Evolutionary conservation across 768 basidiomycete genomes (phyloP).

Genomic region (Lentinula edodes): DNA sequence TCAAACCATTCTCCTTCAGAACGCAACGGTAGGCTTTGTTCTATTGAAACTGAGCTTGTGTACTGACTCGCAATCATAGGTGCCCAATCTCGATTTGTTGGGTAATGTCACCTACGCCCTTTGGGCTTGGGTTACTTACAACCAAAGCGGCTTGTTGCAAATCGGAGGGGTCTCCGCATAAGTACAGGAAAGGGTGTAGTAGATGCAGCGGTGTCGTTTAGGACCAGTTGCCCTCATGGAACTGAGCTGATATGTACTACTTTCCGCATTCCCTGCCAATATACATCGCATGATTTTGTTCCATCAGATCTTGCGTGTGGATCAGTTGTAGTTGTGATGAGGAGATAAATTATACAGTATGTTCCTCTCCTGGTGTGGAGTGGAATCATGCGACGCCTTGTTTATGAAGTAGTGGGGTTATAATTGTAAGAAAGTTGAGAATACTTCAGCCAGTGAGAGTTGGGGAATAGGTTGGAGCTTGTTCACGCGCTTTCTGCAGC

Average conservation of each 20-base stretch:
- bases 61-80: background rate
- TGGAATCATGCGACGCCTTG: background rate
- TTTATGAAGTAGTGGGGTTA: background rate
- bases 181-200: too few species aligned
- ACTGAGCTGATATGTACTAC: background rate
- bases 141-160: background rate
- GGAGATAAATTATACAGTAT: too few species aligned
- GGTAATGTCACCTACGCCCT: background rate
- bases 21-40: background rate
- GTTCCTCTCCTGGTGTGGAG: too few species aligned
- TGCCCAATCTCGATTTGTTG: background rate
- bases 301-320: too few species aligned
- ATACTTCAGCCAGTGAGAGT: too few species aligned
- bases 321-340: too few species aligned
- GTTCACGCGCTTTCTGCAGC: background rate
- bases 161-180: background rate
- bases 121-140: slow-evolving; percentile 2
- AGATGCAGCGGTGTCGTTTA: background rate
- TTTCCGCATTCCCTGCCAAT: too few species aligned
- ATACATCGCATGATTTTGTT: too few species aligned
- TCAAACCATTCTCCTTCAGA: background rate
- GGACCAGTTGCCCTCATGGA: too few species aligned
- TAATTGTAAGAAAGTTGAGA: too few species aligned
- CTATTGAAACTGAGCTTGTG: background rate
- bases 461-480: background rate